A percentile compares a stretch with the other conserved stretches of the same genome.
phyloP scores from a whole-genome alignment of 2,329 filamentous ascomycete genomes.

The Plectosphaerella cucumerina region DNA sequence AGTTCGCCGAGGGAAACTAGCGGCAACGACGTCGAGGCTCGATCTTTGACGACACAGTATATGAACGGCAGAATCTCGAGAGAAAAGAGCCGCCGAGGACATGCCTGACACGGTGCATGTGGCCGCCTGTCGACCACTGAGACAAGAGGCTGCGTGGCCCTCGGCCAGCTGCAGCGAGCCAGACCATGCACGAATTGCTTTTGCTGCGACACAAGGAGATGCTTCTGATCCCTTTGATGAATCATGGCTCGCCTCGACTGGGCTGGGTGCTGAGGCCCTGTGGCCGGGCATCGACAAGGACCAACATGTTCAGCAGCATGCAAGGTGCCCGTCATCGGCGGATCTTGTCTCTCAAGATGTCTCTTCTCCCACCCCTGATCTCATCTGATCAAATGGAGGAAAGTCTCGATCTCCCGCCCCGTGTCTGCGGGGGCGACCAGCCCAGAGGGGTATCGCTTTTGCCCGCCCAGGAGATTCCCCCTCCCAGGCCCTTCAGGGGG shows the following conservation, averaged over 20 bases:
- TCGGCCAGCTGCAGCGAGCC: not conserved
- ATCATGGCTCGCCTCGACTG: not conserved
- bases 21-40: not conserved
- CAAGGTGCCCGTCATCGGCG: not conserved
- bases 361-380: not conserved
- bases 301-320: not conserved
- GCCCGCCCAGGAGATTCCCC: too few relatives aligned
- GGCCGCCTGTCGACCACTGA: not conserved
- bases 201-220: not conserved
- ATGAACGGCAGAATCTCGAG: not conserved
- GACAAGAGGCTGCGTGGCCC: not conserved
- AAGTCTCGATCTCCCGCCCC: not conserved
- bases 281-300: not conserved
- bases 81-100: not conserved
- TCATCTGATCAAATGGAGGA: not conserved
- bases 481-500: not conserved
- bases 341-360: not conserved
- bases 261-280: not conserved
- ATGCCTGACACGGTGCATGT: not conserved
- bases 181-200: not conserved
- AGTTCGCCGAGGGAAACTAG: not conserved
- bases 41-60: not conserved
- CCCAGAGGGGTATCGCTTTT: too few relatives aligned
- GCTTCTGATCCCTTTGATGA: not conserved
- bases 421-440: not conserved